Percentiles rank a stretch among this genome's conserved stretches.
phyloP scores from a whole-genome alignment of 2,329 filamentous ascomycete species.

The Coniochaeta sp. region DNA sequence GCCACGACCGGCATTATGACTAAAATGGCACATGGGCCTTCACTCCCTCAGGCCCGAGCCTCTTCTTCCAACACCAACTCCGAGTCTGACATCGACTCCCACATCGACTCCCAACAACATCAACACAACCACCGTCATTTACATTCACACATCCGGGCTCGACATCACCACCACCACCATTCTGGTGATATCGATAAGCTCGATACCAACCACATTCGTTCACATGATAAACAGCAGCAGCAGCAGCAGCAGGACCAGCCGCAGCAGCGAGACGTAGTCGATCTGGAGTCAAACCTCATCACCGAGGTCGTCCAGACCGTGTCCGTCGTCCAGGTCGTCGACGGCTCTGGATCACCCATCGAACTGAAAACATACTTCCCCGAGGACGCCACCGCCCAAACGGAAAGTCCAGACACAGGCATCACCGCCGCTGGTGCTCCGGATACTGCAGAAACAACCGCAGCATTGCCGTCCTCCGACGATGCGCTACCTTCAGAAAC shows the following conservation, averaged over 20 bases:
- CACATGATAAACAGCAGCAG: constrained; percentile 12
- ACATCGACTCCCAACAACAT: constrained; percentile 23
- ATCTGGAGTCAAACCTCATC: constrained; percentile 24
- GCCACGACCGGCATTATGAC: constrained; percentile 36
- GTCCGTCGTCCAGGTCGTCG: constrained; percentile 46
- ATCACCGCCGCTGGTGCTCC: constrained; percentile 21
- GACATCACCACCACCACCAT: constrained; percentile 13
- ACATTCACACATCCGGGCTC: constrained; percentile 15
- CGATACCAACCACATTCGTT: constrained; percentile 14
- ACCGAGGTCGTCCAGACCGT: constrained; percentile 46
- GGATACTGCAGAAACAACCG: not conserved
- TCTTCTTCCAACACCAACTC: constrained; percentile 16
- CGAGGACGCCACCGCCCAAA: constrained; percentile 29
- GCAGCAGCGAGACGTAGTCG: constrained; percentile 18
- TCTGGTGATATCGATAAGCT: constrained; percentile 13
- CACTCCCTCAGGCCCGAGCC: constrained; percentile 38
- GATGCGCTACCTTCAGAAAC: not conserved
- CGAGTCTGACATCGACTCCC: no score
- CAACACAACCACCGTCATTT: constrained; percentile 23
- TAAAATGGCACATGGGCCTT: constrained; percentile 37
- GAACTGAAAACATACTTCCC: constrained; percentile 34
- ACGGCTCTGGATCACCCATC: constrained; percentile 37
- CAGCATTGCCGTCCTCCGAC: constrained; percentile 9
- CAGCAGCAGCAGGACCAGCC: not conserved
- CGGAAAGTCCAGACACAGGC: constrained; percentile 27